phyloP scores from a whole-genome alignment of 768 basidiomycete species.

The Dentipellis fragilis region DNA sequence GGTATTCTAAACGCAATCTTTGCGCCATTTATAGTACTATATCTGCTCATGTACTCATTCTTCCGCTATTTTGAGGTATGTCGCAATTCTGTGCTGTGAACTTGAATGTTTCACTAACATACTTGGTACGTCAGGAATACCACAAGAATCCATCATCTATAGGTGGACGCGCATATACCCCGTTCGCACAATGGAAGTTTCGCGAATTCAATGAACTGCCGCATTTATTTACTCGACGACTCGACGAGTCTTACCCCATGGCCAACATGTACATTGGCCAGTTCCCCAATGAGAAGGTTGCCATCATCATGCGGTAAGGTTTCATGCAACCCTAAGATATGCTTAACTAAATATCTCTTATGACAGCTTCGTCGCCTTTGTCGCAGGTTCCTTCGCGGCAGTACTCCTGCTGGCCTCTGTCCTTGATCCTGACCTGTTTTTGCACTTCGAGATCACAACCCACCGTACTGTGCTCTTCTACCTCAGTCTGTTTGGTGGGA shows the following conservation, averaged over 20 bases:
- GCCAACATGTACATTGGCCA: slow-evolving; percentile 96
- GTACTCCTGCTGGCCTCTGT: slow-evolving; percentile 89
- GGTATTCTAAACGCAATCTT: slow-evolving; percentile 92
- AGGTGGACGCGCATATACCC: slow-evolving; percentile 86
- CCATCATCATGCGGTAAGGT: slow-evolving; percentile 78
- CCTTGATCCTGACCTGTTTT: slow-evolving; percentile 86
- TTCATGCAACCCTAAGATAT: background rate
- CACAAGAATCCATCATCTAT: slow-evolving; percentile 97
- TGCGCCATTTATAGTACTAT: slow-evolving; percentile 93
- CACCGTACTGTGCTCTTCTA: slow-evolving; percentile 94
- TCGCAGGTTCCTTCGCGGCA: slow-evolving; percentile 93
- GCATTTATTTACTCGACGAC: slow-evolving; percentile 78
- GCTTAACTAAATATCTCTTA: background rate
- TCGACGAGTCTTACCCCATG: slow-evolving; percentile 81
- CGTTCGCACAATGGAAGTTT: slow-evolving; percentile 96
- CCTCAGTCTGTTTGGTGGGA: slow-evolving; percentile 74
- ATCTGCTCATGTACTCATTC: slow-evolving; percentile 96
- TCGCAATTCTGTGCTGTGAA: background rate
- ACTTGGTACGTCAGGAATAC: slow-evolving; percentile 61
- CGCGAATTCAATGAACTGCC: slow-evolving; percentile 98
- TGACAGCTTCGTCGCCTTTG: slow-evolving; percentile 84
- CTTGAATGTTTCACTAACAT: slow-evolving; percentile 5
- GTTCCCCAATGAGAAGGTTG: slow-evolving; percentile 91
- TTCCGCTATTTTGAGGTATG: slow-evolving; percentile 98
- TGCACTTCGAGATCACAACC: slow-evolving; percentile 90